Evolutionary conservation across 257 asterid genomes (phyloP).

Genomic region (Solanum sparsipilum): DNA sequence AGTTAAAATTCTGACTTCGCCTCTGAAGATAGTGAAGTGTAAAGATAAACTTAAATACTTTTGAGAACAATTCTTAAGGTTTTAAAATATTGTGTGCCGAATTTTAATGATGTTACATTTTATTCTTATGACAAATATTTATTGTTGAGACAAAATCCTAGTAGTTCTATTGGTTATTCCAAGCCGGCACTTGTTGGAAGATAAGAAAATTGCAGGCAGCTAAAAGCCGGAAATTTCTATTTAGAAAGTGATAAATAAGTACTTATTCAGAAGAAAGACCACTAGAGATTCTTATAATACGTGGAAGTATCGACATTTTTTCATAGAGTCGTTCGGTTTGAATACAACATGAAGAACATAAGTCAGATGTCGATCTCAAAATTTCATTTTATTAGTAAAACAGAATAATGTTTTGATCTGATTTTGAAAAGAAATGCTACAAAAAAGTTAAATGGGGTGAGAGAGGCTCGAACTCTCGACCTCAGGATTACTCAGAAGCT

Average conservation of each 20-base stretch:
- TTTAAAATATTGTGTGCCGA: background rate
- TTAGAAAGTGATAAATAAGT: too few relatives aligned
- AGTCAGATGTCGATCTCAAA: background rate
- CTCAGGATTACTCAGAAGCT: slow-evolving; percentile 78
- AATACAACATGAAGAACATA: background rate
- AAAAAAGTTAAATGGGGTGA: slow-evolving; percentile 31
- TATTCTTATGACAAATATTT: background rate
- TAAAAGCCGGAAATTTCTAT: background rate
- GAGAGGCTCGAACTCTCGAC: slow-evolving; percentile 95
- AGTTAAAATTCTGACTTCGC: background rate
- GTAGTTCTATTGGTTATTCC: background rate
- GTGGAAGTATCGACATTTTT: too few relatives aligned
- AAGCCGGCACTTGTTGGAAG: background rate
- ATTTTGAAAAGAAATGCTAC: too few relatives aligned
- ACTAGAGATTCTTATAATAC: background rate
- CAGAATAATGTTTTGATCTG: background rate
- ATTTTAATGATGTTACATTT: background rate
- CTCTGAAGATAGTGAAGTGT: background rate
- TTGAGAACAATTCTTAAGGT: background rate
- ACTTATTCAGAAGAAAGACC: background rate
- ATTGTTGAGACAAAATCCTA: too few relatives aligned
- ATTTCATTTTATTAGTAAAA: too few relatives aligned
- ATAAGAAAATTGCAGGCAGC: background rate
- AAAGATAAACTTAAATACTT: background rate
- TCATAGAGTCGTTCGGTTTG: background rate